phyloP scores from a whole-genome alignment of 2,329 filamentous ascomycete species.

The Drechmeria coniospora region DNA sequence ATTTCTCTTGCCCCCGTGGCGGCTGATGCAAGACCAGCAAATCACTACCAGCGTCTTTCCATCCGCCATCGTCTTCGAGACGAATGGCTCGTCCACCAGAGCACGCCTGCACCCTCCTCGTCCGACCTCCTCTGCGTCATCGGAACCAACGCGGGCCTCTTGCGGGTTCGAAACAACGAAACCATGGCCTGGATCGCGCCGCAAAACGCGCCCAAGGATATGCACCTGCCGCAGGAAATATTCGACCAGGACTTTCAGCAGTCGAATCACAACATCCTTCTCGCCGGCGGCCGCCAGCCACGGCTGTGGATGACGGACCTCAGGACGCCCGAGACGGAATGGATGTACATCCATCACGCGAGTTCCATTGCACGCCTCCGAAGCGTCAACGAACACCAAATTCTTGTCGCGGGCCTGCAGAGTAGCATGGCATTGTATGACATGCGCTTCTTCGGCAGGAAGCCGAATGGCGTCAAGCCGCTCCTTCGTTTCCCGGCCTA shows the following conservation, averaged over 20 bases:
- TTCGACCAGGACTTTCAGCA: constrained; percentile 33
- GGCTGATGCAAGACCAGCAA: too few species aligned
- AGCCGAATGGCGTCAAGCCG: constrained; percentile 15
- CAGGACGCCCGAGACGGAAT: constrained; percentile 19
- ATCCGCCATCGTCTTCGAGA: constrained; percentile 11
- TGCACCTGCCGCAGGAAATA: constrained; percentile 19
- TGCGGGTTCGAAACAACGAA: constrained; percentile 18
- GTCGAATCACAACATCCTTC: constrained; percentile 26
- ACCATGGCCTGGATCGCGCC: constrained; percentile 19
- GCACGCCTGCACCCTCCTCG: constrained; percentile 23
- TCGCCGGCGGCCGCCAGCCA: constrained; percentile 35
- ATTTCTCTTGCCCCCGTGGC: neutral
- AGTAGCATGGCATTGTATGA: constrained; percentile 41
- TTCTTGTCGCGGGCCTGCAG: constrained; percentile 36
- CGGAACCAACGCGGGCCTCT: constrained; percentile 32
- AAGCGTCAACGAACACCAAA: constrained; percentile 30
- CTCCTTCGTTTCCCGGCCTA: constrained; percentile 34
- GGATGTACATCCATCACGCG: constrained; percentile 18
- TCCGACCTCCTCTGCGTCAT: constrained; percentile 28
- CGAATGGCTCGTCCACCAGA: constrained; percentile 22
- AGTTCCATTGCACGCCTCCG: constrained; percentile 33
- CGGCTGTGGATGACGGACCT: constrained; percentile 29
- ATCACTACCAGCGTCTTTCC: constrained; percentile 16
- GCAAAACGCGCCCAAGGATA: constrained; percentile 6
- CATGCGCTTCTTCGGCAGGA: constrained; percentile 24